Conservation (phyloP, 1,284 basidiomycete species). For the Apiotrichum sp. region DNA sequence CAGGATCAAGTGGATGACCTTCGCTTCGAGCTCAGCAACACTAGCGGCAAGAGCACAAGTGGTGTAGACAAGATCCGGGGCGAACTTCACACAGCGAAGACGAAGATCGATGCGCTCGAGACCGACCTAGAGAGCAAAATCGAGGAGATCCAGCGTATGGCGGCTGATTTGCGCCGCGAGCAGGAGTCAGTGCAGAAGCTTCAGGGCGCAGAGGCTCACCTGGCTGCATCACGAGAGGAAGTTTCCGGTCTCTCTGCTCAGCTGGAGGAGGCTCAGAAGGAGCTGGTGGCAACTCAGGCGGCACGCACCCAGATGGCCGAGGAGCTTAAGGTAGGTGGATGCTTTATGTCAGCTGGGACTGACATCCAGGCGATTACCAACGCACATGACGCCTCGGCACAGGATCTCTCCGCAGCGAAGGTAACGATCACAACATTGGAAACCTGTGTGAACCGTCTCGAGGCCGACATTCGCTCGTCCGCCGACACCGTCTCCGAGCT, state of each 20-base stretch:
- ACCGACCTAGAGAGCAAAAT: slow-evolving; percentile 4
- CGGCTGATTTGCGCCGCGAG: too few species aligned
- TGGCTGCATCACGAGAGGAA: too few species aligned
- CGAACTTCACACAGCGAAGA: slow-evolving; percentile 3
- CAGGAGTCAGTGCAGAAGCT: too few species aligned
- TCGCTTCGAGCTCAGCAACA: slow-evolving; percentile 37
- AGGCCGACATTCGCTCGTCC: slow-evolving; percentile 1
- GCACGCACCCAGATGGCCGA: background rate
- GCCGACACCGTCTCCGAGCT: slow-evolving; percentile 1
- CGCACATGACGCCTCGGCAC: too few species aligned
- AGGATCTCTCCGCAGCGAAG: too few species aligned
- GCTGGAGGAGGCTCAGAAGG: too few species aligned
- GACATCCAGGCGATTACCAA: too few species aligned
- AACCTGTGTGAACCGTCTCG: slow-evolving; percentile 1
- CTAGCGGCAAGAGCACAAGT: slow-evolving; percentile 11
- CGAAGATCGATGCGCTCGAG: background rate
- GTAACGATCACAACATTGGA: background rate
- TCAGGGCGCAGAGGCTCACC: too few species aligned
- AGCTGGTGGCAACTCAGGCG: too few species aligned
- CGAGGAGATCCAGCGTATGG: slow-evolving; percentile 1
- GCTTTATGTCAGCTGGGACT: too few species aligned
- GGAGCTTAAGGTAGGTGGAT: too few species aligned
- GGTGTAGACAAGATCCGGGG: slow-evolving; percentile 24
- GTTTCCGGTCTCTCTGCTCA: too few species aligned
- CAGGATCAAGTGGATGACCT: slow-evolving; percentile 37